Conservation (phyloP, 108 stramenopile species). For the Phaeodactylum tricornutum region DNA sequence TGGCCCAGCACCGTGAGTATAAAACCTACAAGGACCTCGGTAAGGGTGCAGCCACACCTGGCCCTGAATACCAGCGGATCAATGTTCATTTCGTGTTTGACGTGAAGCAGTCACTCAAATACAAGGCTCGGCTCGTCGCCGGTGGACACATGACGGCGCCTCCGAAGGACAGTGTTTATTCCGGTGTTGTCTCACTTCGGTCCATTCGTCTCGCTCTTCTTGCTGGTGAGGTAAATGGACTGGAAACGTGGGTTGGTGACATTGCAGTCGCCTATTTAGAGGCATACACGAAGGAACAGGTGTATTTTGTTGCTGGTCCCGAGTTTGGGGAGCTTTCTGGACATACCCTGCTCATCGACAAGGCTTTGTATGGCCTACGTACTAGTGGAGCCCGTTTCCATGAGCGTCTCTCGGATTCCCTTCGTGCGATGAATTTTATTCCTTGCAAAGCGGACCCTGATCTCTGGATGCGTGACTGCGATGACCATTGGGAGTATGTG, state of each 20-base stretch:
- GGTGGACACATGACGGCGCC: constrained; percentile 22
- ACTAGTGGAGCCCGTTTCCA: too few relatives aligned
- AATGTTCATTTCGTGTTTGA: constrained; percentile 21
- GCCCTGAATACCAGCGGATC: constrained; percentile 15
- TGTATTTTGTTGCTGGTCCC: constrained; percentile 22
- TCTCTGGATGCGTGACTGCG: constrained; percentile 18
- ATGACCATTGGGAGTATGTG: constrained; percentile 19
- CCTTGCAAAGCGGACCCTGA: constrained; percentile 25
- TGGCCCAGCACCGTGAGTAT: constrained; percentile 12
- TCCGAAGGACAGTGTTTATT: constrained; percentile 17
- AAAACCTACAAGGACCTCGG: constrained; percentile 19
- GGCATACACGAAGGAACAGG: constrained; percentile 12
- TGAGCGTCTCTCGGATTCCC: too few relatives aligned
- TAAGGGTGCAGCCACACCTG: not conserved
- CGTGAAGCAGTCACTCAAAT: constrained; percentile 22
- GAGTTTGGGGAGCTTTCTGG: constrained; percentile 23
- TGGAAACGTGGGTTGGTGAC: constrained; percentile 8
- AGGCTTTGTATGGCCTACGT: constrained; percentile 27
- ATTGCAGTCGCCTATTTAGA: constrained; percentile 17
- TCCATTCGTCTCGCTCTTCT: not conserved
- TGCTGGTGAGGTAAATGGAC: constrained; percentile 9
- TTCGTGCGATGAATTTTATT: too few relatives aligned
- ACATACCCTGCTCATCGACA: constrained; percentile 11
- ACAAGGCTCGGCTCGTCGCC: constrained; percentile 17
- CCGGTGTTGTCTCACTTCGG: constrained; percentile 17